A percentile compares a stretch with the other conserved stretches of the same genome.
Evolutionary conservation across 164 flowering plant genomes (phyloP).

Genomic region (Vitis rotundifolia): DNA sequence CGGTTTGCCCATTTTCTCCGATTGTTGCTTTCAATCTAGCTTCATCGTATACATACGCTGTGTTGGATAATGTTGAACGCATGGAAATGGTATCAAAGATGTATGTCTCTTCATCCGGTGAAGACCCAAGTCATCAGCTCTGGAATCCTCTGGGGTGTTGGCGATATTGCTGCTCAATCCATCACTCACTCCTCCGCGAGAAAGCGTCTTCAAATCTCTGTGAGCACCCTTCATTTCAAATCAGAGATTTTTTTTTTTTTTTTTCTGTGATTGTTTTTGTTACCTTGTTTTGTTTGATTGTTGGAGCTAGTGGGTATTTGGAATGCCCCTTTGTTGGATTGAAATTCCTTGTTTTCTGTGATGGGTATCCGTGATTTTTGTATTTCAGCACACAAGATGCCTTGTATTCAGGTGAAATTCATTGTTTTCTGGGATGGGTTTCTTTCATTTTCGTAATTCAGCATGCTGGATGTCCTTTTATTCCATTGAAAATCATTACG

Average conservation of each 20-base stretch:
- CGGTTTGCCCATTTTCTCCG: too few relatives aligned
- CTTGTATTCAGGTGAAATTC: too few relatives aligned
- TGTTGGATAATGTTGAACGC: slow-evolving; percentile 40
- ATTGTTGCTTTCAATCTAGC: too few relatives aligned
- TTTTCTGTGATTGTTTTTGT: background rate
- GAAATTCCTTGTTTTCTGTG: background rate
- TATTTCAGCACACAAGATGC: too few relatives aligned
- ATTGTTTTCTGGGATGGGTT: too few relatives aligned
- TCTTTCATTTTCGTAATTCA: too few relatives aligned
- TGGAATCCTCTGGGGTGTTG: slow-evolving; percentile 73
- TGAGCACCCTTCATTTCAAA: slow-evolving; percentile 11
- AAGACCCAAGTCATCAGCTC: slow-evolving; percentile 83
- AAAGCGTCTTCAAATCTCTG: slow-evolving; percentile 27
- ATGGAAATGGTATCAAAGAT: slow-evolving; percentile 80
- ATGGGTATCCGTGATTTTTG: background rate
- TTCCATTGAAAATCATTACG: background rate
- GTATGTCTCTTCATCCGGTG: slow-evolving; percentile 60
- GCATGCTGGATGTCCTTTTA: background rate
- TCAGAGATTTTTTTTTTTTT: background rate
- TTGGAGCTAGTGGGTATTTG: background rate
- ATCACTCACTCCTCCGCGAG: slow-evolving; percentile 49
- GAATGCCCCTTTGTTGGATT: background rate
- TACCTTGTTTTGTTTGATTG: background rate
- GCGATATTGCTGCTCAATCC: slow-evolving; percentile 72
- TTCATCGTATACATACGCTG: background rate